phyloP scores from a whole-genome alignment of 2,329 filamentous ascomycete genomes.

The Sclerotinia minor region DNA sequence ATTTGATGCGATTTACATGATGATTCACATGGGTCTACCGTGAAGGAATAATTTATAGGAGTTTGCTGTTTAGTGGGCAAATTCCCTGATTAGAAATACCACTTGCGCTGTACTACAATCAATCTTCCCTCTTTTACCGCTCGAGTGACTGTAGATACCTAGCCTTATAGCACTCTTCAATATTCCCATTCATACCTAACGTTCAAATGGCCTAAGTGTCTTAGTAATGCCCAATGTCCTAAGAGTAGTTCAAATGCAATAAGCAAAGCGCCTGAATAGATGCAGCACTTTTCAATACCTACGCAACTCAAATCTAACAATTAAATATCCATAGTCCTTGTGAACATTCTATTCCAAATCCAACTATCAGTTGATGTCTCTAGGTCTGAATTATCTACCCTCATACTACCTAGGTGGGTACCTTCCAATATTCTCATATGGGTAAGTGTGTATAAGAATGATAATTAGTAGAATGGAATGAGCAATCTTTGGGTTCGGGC shows the following conservation, averaged over 20 bases:
- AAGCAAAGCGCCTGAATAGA: not conserved
- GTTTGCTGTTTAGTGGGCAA: not conserved
- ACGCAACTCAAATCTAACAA: not conserved
- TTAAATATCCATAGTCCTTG: too few species aligned
- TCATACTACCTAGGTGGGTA: too few species aligned
- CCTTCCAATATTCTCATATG: too few species aligned
- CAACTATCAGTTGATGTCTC: too few species aligned
- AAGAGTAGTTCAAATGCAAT: not conserved
- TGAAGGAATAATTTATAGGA: not conserved
- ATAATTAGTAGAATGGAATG: too few species aligned
- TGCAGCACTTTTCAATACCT: not conserved
- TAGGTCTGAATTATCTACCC: too few species aligned
- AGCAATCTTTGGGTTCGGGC: too few species aligned
- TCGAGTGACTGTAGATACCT: not conserved
- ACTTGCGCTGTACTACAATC: not conserved
- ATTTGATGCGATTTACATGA: not conserved
- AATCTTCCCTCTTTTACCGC: not conserved
- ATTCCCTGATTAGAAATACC: conserved; percentile 6
- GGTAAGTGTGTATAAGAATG: too few species aligned
- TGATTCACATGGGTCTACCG: not conserved
- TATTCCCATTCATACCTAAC: not conserved
- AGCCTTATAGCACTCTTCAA: not conserved
- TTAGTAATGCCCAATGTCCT: not conserved
- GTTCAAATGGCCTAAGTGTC: not conserved
- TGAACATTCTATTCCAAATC: too few species aligned